Evolutionary conservation across 106 monocot genomes (phyloP).

Genomic region (Hemerocallis citrina): DNA sequence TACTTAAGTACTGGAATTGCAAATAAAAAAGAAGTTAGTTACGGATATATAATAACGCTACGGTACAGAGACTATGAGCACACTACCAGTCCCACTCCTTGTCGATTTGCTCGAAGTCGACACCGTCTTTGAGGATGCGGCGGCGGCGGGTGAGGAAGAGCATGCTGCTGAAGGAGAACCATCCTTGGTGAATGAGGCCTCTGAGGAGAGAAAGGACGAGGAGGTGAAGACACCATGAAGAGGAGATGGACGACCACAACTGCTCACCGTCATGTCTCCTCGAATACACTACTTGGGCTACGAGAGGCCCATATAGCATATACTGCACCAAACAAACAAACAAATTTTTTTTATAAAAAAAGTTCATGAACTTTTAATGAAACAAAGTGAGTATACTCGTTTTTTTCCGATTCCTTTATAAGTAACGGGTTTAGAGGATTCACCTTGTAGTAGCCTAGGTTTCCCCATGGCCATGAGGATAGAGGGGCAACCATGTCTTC

Average conservation of each 20-base stretch:
- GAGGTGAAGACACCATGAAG: slow-evolving; percentile 49
- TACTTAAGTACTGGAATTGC: background rate
- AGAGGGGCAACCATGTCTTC: slow-evolving; percentile 12
- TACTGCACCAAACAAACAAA: slow-evolving; percentile 45
- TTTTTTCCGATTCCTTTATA: too few relatives aligned
- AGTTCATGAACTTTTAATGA: too few relatives aligned
- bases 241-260: background rate
- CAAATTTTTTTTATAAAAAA: too few relatives aligned
- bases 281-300: slow-evolving; percentile 47
- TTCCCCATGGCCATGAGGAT: slow-evolving; percentile 44
- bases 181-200: slow-evolving; percentile 27
- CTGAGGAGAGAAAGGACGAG: slow-evolving; percentile 53
- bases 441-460: slow-evolving; percentile 44
- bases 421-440: background rate
- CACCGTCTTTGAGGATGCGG: slow-evolving; percentile 44
- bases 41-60: background rate
- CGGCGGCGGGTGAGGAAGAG: slow-evolving; percentile 59
- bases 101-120: slow-evolving; percentile 70
- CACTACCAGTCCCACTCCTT: slow-evolving; percentile 87
- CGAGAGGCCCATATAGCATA: slow-evolving; percentile 64
- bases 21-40: background rate
- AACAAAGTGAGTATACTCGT: too few relatives aligned
- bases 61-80: background rate
- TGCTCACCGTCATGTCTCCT: slow-evolving; percentile 1
- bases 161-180: slow-evolving; percentile 63